phyloP scores from a whole-genome alignment of 2,329 filamentous ascomycete genomes.

The Trichoderma pleuroti region DNA sequence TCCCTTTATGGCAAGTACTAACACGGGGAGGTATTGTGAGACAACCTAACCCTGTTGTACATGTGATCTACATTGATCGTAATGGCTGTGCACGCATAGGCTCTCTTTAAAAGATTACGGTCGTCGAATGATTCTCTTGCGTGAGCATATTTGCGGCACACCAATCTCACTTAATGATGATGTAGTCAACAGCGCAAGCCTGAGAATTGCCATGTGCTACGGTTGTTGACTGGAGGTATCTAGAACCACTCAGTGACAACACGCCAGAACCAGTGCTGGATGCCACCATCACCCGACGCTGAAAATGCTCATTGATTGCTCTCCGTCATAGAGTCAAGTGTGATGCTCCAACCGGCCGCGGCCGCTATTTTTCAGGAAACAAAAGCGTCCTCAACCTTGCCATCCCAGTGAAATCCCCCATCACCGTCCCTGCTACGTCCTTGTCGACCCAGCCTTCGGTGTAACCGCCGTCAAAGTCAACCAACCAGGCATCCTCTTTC shows the following conservation, averaged over 20 bases:
- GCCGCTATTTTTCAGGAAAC: not conserved
- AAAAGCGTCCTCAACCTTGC: not conserved
- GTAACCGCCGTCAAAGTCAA: not conserved
- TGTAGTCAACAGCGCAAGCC: no score
- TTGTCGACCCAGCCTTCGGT: not conserved
- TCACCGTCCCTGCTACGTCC: not conserved
- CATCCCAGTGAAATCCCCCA: not conserved
- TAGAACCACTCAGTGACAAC: no score
- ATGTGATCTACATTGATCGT: no score
- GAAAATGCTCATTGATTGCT: not conserved
- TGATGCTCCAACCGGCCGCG: accelerated
- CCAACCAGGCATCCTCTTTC: not conserved
- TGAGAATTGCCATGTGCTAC: no score
- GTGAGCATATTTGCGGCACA: no score
- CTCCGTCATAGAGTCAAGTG: not conserved
- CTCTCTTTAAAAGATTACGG: no score
- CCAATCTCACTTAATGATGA: no score
- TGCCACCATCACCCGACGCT: not conserved
- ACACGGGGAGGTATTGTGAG: no score
- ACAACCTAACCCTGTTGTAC: no score
- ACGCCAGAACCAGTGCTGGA: not conserved
- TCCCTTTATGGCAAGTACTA: not conserved
- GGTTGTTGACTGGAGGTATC: no score
- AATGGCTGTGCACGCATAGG: no score
- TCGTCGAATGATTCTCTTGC: no score